Percentiles rank a stretch among this genome's conserved stretches.
These are phyloP conservation scores for Tieghemostelium lacteum DNA, from an alignment of 78 protist genomes.

Conservation along the genomic window DNA sequence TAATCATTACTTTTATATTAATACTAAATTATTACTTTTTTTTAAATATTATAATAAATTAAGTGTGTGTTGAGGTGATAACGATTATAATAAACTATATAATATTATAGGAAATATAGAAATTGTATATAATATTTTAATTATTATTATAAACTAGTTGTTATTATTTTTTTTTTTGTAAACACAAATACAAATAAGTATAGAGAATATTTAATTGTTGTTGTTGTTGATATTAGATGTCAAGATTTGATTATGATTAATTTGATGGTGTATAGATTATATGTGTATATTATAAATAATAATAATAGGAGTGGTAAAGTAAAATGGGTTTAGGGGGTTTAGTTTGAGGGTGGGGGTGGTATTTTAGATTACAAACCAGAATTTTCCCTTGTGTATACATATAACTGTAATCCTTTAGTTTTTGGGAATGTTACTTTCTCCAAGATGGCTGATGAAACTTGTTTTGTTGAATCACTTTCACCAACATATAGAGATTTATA, in stretches of 20 bases:
- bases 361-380: slow-evolving; percentile 23
- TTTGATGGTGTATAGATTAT: too few species aligned
- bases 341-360: too few species aligned
- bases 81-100: neutral
- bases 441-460: slow-evolving; percentile 8
- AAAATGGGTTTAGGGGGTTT: too few species aligned
- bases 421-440: slow-evolving; percentile 32
- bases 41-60: neutral
- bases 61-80: neutral
- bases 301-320: too few species aligned
- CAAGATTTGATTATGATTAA: too few species aligned
- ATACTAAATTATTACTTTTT: neutral
- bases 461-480: slow-evolving; percentile 34
- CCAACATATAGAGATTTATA: slow-evolving; percentile 30
- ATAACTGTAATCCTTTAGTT: slow-evolving; percentile 22
- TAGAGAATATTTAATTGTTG: neutral
- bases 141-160: neutral
- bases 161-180: neutral
- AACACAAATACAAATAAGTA: neutral
- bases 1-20: too few species aligned
- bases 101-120: neutral
- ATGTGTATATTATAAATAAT: too few species aligned
- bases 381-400: slow-evolving; percentile 8
- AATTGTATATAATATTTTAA: neutral
- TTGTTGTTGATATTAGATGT: neutral